Evolutionary conservation across 805 yeast species (phyloP).

Genomic region (Ogataea dorogensis): DNA sequence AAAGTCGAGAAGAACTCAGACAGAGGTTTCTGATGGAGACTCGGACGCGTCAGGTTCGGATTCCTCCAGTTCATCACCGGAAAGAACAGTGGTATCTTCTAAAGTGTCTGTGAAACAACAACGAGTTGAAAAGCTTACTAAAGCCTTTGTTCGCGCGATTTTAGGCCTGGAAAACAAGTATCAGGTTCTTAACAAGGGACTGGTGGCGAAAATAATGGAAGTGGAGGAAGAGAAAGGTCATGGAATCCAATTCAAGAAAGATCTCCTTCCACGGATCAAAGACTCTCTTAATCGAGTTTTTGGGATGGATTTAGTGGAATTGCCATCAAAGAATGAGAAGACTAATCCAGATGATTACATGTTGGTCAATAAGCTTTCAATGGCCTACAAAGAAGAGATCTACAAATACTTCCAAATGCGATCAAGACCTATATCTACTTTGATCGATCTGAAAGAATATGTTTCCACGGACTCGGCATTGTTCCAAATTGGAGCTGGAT

Average conservation of each 20-base stretch:
- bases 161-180: constrained; percentile 29
- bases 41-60: constrained; percentile 3
- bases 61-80: constrained; percentile 4
- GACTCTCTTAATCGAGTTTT: constrained; percentile 19
- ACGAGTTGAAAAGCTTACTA: constrained; percentile 22
- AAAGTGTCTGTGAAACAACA: constrained; percentile 13
- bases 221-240: constrained; percentile 30
- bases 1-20: constrained; percentile 1
- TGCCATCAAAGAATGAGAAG: constrained; percentile 15
- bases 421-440: constrained; percentile 10
- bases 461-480: constrained; percentile 6
- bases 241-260: constrained; percentile 28
- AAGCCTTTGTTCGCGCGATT: constrained; percentile 28
- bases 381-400: constrained; percentile 22
- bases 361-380: constrained; percentile 23
- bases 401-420: constrained; percentile 15
- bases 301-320: constrained; percentile 28
- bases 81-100: constrained; percentile 5
- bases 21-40: too few species aligned
- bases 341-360: constrained; percentile 26
- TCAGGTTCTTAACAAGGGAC: constrained; percentile 28
- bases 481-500: constrained; percentile 15
- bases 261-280: constrained; percentile 23
- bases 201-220: constrained; percentile 29
- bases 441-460: constrained; percentile 15